Base-by-base conservation (phyloP, 1,139 yeast species). In the Taphrina wiesneri region DNA sequence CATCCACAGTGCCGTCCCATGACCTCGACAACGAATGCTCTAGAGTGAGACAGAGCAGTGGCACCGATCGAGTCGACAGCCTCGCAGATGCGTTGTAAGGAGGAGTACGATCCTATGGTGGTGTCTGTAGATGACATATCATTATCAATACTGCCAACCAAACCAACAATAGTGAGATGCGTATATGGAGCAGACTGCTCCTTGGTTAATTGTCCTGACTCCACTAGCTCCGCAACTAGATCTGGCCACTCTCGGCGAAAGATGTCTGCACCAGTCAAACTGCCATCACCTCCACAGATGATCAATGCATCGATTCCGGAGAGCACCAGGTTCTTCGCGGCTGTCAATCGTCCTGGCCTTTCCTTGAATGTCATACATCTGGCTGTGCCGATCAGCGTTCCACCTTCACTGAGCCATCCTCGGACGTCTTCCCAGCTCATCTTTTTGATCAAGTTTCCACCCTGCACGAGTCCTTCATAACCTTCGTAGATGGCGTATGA, bases 1-100 rank as follows among this genome's bases (percentile, higher is more conserved):
- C 99, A 93, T 69, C 99, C 99, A 81, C 99, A 93, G 78, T 93
- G 96, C 76, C 99, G 86, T 67, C 99, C 99, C 99, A 93, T 93
- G 61, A 93, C 99, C 78, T 93, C 99, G 68, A 93, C 90, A 56
- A 93, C 97, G 77, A 93, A 93, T 5, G 99, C 99, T 76, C 99
- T 85, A 23, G 97, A 90, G 76, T 93, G 99, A 5, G 98, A 92
- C 72, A 89, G 85, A 23, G 99, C 99, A 41, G 99, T 93, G 57
- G 97, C 96, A 77, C 92, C 97, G 72, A 93, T 93, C 77, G 88
- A 91, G 77, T 93, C 98, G 71, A 92, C 90, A 77, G 92, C 88
- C 76, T 90, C 90, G 75, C 96, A 88, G 74, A 93, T 93, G 77
- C 99, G 83, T 72, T 90, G 97, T 73, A 93, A 83, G 15, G 98